Conservation (phyloP, 2,329 filamentous ascomycete species). For the Cladosporium sp. region DNA sequence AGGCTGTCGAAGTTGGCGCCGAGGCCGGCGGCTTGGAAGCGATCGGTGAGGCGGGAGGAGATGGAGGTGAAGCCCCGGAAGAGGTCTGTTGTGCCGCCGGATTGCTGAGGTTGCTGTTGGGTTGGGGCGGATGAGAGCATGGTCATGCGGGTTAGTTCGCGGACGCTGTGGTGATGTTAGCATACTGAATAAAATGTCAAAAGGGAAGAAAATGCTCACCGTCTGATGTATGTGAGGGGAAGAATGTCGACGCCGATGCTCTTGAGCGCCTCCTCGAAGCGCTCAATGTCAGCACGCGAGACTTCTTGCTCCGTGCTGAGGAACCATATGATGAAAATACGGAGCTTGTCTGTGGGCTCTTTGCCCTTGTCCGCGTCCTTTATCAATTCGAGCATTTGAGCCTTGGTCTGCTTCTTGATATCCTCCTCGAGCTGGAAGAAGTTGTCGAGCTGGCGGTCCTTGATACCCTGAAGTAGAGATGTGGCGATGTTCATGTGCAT, state of each 20-base stretch:
- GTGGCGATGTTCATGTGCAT: conserved; percentile 99
- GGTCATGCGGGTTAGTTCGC: conserved; percentile 95
- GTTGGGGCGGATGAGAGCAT: conserved; percentile 86
- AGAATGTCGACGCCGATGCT: conserved; percentile 74
- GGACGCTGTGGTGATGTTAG: conserved; percentile 60
- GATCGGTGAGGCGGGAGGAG: conserved; percentile 87
- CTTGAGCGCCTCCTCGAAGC: conserved; percentile 81
- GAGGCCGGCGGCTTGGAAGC: conserved; percentile 87
- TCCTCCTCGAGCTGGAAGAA: conserved; percentile 95
- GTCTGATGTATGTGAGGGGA: conserved; percentile 81
- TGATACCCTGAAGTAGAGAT: conserved; percentile 77
- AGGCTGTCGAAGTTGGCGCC: conserved; percentile 88
- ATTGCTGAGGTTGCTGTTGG: conserved; percentile 56
- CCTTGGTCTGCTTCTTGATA: conserved; percentile 85
- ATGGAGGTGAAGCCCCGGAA: conserved; percentile 94
- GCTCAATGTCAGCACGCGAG: conserved; percentile 75
- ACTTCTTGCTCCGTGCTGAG: conserved; percentile 90
- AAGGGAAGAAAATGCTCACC: conserved; percentile 56
- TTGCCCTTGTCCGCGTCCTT: conserved; percentile 80
- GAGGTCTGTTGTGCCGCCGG: conserved; percentile 69
- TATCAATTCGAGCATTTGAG: conserved; percentile 84
- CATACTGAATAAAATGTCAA: background rate
- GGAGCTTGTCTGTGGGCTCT: conserved; percentile 83
- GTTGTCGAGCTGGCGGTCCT: conserved; percentile 91
- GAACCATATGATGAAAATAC: conserved; percentile 96